Conservation (phyloP, 192 early-diverging fungal genomes). For the Radiomyces spectabilis region DNA sequence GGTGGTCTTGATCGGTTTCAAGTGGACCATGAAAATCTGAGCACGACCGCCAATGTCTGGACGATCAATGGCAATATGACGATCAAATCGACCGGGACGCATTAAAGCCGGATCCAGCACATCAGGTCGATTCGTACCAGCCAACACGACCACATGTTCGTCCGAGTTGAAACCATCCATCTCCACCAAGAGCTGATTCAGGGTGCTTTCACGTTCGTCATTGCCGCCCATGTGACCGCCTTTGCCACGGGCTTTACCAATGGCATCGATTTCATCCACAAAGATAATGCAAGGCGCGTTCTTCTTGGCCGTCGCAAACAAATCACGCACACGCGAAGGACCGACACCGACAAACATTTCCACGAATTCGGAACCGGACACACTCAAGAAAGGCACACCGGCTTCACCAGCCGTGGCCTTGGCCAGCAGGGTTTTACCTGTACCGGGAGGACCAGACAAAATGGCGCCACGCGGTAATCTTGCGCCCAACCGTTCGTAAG, state of each 20-base stretch:
- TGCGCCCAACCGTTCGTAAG: constrained; percentile 90
- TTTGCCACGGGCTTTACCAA: constrained; percentile 93
- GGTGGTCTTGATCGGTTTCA: constrained; percentile 84
- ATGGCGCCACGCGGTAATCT: constrained; percentile 99
- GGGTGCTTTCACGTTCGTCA: constrained; percentile 94
- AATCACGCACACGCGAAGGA: constrained; percentile 84
- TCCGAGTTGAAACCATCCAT: constrained; percentile 94
- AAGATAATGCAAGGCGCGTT: constrained; percentile 98
- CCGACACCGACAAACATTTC: constrained; percentile 99
- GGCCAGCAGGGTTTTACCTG: constrained; percentile 97
- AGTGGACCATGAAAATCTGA: constrained; percentile 95
- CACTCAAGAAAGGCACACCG: constrained; percentile 93
- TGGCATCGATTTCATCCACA: constrained; percentile 99
- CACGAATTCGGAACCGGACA: constrained; percentile 99
- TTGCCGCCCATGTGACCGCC: constrained; percentile 86
- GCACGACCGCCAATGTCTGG: constrained; percentile 95
- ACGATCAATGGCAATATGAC: constrained; percentile 94
- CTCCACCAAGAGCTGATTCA: constrained; percentile 98
- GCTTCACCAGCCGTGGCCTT: constrained; percentile 99
- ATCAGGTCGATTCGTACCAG: constrained; percentile 97
- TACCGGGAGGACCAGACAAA: constrained; percentile 86
- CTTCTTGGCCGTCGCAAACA: constrained; percentile 97
- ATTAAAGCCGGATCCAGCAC: constrained; percentile 94
- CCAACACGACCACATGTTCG: constrained; percentile 91
- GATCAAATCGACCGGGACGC: constrained; percentile 97